These are phyloP conservation scores for Paraglomus occultum DNA, from an alignment of 192 early-diverging fungal species.

Conservation along the genomic window DNA sequence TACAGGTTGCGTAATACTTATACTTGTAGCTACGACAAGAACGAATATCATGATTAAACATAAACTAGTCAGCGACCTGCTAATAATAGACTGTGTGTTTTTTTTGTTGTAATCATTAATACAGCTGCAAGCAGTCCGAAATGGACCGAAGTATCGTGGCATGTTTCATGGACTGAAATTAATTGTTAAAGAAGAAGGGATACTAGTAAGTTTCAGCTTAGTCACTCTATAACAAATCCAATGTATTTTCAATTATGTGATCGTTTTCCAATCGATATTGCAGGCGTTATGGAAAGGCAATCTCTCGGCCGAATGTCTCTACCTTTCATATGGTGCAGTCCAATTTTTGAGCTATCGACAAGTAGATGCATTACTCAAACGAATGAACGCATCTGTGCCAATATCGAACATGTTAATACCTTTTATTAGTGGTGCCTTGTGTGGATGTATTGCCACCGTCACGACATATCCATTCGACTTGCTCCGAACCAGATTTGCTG, in stretches of 20 bases:
- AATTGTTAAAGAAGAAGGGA: slow-evolving; percentile 81
- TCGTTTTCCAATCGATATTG: not conserved
- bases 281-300: slow-evolving; percentile 93
- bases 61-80: not conserved
- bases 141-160: slow-evolving; percentile 55
- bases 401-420: slow-evolving; percentile 39
- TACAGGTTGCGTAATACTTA: slow-evolving; percentile 46
- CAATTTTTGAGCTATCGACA: slow-evolving; percentile 82
- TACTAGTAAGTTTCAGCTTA: slow-evolving; percentile 49
- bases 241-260: not conserved
- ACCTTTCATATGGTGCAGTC: slow-evolving; percentile 83
- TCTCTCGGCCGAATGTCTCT: slow-evolving; percentile 88
- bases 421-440: slow-evolving; percentile 75
- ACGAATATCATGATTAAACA: not conserved
- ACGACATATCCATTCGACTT: slow-evolving; percentile 96
- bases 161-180: slow-evolving; percentile 62
- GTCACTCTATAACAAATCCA: not conserved
- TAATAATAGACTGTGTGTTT: not conserved
- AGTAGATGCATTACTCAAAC: slow-evolving; percentile 44
- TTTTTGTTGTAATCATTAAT: not conserved
- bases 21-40: slow-evolving; percentile 35
- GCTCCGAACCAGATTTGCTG: slow-evolving; percentile 89
- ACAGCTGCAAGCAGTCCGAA: not conserved
- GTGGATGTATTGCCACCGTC: slow-evolving; percentile 76
- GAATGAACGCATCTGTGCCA: slow-evolving; percentile 10